Evolutionary conservation across 73 alveolate species (phyloP), one percentile per base, ranked within the genome.

Genomic region (Paramecium caudatum): DNA sequence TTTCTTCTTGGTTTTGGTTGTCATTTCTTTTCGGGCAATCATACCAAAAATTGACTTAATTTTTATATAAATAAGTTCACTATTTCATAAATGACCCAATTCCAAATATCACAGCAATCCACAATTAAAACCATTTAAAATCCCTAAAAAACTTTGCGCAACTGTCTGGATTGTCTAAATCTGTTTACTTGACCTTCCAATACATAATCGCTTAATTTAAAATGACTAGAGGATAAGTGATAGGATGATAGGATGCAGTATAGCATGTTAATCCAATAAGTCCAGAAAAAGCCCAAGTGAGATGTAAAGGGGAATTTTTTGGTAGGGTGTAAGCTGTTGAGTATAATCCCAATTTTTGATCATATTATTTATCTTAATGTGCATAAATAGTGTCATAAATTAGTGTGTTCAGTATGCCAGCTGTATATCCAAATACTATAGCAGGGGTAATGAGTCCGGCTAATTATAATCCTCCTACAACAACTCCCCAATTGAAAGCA

Each of bases 341-440:
- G 13, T 96, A 91, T 34, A 95, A 82, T 19, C 97, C 97, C 4
- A 96, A 82, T 61, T 86, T 50, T 49, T 91, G 83, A 84, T 96
- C 99, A 83, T 87, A 87, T 37, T 91, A 84, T 43, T 90, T 95
- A 90, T 96, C 99, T 50, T 95, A 91, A 90, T 86, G 94, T 5
- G 97, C 99, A 94, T 96, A 96, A 25, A 96, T 95, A 9, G 99
- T 93, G 74, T 96, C 99, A 55, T 96, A 96, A 15, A 94, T 92
- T 15, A 96, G 43, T 8, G 99, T 96, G 96, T 97, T 93, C 21
- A 91, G 68, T 1, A 95, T 85, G 12, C 97, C 97, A 4, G 90
- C 93, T 15, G 46, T 1, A 63, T 61, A 37, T 16, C 74, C 13
- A 12, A 95, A 41, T 32, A 90, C 82, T 32, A 93, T 70, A 1